Percentiles rank a stretch among this genome's conserved stretches.
Conservation (phyloP, 805 yeast genomes). For the Ogataea siamensis region DNA sequence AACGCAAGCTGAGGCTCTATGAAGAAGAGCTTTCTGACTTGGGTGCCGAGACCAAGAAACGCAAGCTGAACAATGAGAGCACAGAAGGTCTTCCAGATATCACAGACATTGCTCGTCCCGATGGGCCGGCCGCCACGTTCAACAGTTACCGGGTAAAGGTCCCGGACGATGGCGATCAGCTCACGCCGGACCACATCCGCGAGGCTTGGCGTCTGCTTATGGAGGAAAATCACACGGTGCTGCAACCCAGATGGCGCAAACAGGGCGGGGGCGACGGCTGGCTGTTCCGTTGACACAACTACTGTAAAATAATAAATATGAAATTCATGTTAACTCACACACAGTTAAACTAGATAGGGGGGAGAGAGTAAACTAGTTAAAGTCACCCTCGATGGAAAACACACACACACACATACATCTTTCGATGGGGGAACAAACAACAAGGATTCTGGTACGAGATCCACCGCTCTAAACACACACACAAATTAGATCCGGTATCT, state of each 20-base stretch:
- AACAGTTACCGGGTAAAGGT: constrained; percentile 21
- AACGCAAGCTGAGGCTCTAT: constrained; percentile 32
- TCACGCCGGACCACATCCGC: constrained; percentile 78
- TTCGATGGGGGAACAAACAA: constrained; percentile 6
- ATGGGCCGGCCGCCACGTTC: constrained; percentile 11
- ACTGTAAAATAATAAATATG: constrained; percentile 3
- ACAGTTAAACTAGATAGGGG: constrained; percentile 12
- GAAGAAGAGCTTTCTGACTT: constrained; percentile 24
- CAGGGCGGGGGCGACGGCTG: constrained; percentile 73
- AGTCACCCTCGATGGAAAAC: constrained; percentile 18
- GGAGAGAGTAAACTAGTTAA: constrained; percentile 20
- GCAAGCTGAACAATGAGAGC: constrained; percentile 40
- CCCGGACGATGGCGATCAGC: constrained; percentile 47
- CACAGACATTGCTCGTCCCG: constrained; percentile 28
- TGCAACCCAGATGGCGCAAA: constrained; percentile 61
- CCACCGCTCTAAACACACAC: constrained; percentile 12
- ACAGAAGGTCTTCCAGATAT: constrained; percentile 30
- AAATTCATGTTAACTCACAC: constrained; percentile 5
- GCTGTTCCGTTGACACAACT: constrained; percentile 51
- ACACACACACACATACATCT: constrained; percentile 18
- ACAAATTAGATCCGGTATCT: not conserved
- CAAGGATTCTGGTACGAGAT: not conserved
- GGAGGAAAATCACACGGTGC: constrained; percentile 61
- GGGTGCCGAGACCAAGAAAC: constrained; percentile 34
- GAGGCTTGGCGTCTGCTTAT: constrained; percentile 85